These are phyloP conservation scores for Entomortierella chlamydospora DNA, from an alignment of 192 early-diverging fungal genomes.

Conservation along the genomic window DNA sequence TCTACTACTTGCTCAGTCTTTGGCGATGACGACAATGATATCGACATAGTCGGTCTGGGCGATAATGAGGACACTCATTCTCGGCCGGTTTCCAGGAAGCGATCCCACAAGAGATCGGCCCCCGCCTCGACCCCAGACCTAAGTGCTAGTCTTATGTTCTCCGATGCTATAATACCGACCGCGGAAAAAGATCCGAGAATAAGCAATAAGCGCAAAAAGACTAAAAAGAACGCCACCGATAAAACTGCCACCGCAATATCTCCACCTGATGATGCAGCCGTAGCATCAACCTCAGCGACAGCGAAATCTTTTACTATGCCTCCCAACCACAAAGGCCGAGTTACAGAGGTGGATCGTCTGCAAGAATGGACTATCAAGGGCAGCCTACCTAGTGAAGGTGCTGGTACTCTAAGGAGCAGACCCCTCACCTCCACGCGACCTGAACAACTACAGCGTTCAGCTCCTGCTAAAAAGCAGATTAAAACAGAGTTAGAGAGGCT, in stretches of 20 bases:
- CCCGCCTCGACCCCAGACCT: background rate
- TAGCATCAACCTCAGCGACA: background rate
- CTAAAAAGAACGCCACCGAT: background rate
- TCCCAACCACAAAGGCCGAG: background rate
- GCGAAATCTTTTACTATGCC: background rate
- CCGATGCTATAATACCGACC: background rate
- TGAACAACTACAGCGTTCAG: background rate
- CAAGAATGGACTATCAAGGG: slow-evolving; percentile 8
- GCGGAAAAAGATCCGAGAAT: background rate
- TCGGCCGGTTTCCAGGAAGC: background rate
- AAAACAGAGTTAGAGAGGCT: slow-evolving; percentile 6
- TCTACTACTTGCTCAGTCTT: background rate
- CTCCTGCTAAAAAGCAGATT: background rate
- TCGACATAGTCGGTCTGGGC: too few relatives aligned
- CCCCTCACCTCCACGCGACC: background rate
- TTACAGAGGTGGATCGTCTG: slow-evolving; percentile 1
- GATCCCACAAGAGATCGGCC: background rate
- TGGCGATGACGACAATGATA: slow-evolving; percentile 3
- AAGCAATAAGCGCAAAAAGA: background rate
- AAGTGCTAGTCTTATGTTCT: background rate
- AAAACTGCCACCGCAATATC: background rate
- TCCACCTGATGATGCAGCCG: background rate
- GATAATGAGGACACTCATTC: background rate
- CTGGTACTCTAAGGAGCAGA: background rate
- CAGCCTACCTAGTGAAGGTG: background rate